These are phyloP conservation scores for Sporormia fimetaria DNA, from an alignment of 495 filamentous ascomycete species.

Conservation along the genomic window DNA sequence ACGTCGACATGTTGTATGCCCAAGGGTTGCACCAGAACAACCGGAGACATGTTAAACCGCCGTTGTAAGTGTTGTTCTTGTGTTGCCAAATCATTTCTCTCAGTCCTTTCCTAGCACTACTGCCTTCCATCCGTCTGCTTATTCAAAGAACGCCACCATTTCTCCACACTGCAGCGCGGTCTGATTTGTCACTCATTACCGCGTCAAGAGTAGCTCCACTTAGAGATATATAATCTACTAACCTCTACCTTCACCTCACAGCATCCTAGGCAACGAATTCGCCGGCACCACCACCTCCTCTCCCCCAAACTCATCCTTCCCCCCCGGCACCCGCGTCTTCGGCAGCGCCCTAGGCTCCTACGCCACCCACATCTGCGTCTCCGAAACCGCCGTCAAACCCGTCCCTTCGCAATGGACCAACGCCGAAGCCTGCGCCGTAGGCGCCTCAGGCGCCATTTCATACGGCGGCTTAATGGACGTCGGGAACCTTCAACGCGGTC, in stretches of 20 bases:
- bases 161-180: no score
- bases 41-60: conserved; percentile 27
- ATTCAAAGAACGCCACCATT: no score
- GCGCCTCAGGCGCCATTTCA: conserved; percentile 12
- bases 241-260: no score
- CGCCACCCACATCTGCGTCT: conserved; percentile 10
- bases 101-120: no score
- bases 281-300: conserved; percentile 16
- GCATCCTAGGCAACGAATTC: conserved; percentile 22
- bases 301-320: conserved; percentile 8
- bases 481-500: conserved; percentile 6
- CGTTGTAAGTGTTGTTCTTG: no score
- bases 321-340: conserved; percentile 14
- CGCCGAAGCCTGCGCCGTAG: conserved; percentile 19
- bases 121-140: no score
- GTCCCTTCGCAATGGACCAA: conserved; percentile 13
- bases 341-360: conserved; percentile 13
- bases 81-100: no score
- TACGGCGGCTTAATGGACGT: conserved; percentile 9
- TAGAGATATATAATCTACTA: no score
- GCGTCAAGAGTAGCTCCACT: no score
- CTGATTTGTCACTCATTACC: no score
- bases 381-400: conserved; percentile 3
- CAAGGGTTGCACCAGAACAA: conserved; percentile 36
- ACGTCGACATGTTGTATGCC: conserved; percentile 26